Evolutionary conservation across 148 eudicot species (phyloP).

Genomic region (Dysphania ambrosioides): DNA sequence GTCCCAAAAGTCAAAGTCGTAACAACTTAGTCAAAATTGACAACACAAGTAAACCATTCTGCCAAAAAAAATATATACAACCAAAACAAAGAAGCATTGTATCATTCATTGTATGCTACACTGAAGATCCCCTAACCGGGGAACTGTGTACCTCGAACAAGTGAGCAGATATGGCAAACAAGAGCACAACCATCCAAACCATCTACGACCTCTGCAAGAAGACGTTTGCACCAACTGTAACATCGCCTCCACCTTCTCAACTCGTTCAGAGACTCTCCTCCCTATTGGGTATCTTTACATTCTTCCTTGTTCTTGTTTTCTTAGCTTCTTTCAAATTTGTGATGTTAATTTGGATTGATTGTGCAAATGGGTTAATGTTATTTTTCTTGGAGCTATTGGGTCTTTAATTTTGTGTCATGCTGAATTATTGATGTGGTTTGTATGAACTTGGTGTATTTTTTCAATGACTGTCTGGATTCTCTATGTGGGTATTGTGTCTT

Average conservation of each 20-base stretch:
- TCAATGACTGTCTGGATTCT: not conserved
- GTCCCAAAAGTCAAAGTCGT: no score
- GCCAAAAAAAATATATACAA: no score
- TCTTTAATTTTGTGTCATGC: not conserved
- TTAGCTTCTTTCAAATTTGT: not conserved
- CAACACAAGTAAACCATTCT: no score
- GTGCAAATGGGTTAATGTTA: not conserved
- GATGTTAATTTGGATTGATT: not conserved
- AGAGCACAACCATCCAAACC: constrained; percentile 39
- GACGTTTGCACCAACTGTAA: constrained; percentile 32
- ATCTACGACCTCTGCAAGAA: constrained; percentile 58
- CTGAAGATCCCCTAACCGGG: not conserved
- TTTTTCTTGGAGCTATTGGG: not conserved
- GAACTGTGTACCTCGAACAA: not conserved
- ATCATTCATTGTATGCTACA: no score
- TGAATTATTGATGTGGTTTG: not conserved
- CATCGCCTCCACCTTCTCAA: constrained; percentile 36
- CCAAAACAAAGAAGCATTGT: no score
- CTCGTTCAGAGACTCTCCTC: constrained; percentile 43
- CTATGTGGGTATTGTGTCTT: constrained; percentile 8
- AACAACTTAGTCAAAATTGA: no score
- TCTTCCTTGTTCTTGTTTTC: not conserved
- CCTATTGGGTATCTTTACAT: constrained; percentile 41
- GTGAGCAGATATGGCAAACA: constrained; percentile 29
- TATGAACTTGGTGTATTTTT: not conserved